A percentile compares a stretch with the other conserved stretches of the same genome.
Evolutionary conservation across 805 yeast species (phyloP).

Genomic region (Danielozyma ontarioensis): DNA sequence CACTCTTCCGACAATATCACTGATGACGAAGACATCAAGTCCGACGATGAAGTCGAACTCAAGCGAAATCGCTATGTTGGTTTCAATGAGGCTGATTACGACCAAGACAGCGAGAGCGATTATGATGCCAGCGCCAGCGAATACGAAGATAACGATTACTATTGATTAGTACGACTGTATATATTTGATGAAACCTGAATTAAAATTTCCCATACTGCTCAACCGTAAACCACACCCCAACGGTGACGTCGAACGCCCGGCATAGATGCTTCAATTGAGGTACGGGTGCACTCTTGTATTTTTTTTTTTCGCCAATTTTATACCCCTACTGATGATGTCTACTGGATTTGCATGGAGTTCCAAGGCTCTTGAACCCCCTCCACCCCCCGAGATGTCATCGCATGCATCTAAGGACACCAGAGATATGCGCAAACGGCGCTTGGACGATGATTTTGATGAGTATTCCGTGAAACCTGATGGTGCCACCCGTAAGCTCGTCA

Average conservation of each 20-base stretch:
- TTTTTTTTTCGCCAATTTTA: no score
- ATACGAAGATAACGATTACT: constrained; percentile 40
- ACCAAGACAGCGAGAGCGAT: constrained; percentile 30
- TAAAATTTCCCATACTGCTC: no score
- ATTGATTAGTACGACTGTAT: constrained; percentile 13
- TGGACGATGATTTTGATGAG: neutral
- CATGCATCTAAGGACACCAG: constrained; percentile 3
- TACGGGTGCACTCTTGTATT: no score
- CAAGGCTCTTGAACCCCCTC: constrained; percentile 1
- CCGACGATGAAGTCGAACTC: constrained; percentile 42
- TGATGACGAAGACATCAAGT: constrained; percentile 17
- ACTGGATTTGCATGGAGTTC: constrained; percentile 5
- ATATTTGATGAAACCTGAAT: no score
- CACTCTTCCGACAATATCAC: constrained; percentile 10
- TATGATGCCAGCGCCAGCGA: constrained; percentile 28
- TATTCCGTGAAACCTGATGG: neutral
- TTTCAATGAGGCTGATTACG: constrained; percentile 44
- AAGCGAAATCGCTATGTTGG: constrained; percentile 38
- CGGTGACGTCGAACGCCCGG: no score
- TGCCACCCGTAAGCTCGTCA: neutral
- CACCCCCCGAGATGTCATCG: constrained; percentile 1
- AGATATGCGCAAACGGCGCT: neutral
- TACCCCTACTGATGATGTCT: constrained; percentile 4
- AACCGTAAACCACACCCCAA: no score
- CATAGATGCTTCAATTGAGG: no score